phyloP scores from a whole-genome alignment of 2,329 filamentous ascomycete genomes.

The Cadophora gregata region DNA sequence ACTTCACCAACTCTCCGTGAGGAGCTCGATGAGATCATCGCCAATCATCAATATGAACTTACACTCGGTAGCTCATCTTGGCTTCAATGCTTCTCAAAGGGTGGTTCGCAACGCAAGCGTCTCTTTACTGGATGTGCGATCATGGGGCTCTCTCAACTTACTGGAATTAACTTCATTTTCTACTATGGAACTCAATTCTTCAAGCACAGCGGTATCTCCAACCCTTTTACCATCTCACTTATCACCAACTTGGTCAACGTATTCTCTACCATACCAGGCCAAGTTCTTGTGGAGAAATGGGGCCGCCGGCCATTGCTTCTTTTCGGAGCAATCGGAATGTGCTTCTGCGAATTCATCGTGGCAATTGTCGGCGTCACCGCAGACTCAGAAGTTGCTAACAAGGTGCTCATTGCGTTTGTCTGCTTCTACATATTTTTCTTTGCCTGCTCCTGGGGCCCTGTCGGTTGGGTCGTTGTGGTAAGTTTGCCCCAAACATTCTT shows the following conservation, averaged over 20 bases:
- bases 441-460: background rate
- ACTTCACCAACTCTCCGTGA: slow-evolving; percentile 63
- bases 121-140: slow-evolving; percentile 71
- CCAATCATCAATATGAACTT: slow-evolving; percentile 69
- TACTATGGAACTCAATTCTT: slow-evolving; percentile 68
- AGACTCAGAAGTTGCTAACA: background rate
- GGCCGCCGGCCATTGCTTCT: background rate
- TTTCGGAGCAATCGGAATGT: background rate
- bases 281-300: slow-evolving; percentile 69
- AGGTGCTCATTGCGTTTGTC: background rate
- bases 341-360: background rate
- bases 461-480: no score
- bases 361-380: background rate
- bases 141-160: slow-evolving; percentile 61
- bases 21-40: slow-evolving; percentile 68
- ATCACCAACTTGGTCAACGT: slow-evolving; percentile 71
- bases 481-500: no score
- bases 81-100: slow-evolving; percentile 55
- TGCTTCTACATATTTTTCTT: background rate
- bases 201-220: slow-evolving; percentile 55
- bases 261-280: slow-evolving; percentile 66
- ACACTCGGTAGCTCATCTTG: slow-evolving; percentile 56
- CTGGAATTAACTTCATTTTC: slow-evolving; percentile 63
- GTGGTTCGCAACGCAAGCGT: slow-evolving; percentile 61
- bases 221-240: slow-evolving; percentile 64